Evolutionary conservation across 805 yeast species (phyloP).

Genomic region (Starmerella khaoyaiensis): DNA sequence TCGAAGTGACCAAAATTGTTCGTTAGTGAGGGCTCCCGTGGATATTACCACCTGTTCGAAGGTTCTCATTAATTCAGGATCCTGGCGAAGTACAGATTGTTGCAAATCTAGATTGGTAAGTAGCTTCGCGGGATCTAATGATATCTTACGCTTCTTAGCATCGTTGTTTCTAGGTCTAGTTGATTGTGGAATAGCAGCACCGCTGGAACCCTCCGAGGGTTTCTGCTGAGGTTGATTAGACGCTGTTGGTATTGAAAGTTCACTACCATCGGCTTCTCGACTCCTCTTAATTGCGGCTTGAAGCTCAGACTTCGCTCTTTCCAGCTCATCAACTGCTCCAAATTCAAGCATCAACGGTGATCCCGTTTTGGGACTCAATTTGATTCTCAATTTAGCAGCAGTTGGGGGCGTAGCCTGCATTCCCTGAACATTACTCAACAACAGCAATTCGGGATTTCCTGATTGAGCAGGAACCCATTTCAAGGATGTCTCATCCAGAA

Average conservation of each 20-base stretch:
- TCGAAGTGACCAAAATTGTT: constrained; percentile 78
- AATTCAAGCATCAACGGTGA: constrained; percentile 42
- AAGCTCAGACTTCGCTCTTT: constrained; percentile 27
- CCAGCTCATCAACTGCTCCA: constrained; percentile 63
- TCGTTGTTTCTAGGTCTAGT: neutral
- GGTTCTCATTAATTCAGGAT: constrained; percentile 52
- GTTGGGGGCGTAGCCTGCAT: constrained; percentile 29
- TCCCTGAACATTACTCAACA: constrained; percentile 17
- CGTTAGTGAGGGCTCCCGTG: constrained; percentile 50
- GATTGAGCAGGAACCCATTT: constrained; percentile 15
- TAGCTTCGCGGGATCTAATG: constrained; percentile 45
- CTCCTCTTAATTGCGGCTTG: constrained; percentile 21
- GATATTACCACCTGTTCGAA: constrained; percentile 86
- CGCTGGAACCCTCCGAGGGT: neutral
- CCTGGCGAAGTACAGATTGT: constrained; percentile 58
- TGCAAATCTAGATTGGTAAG: constrained; percentile 65
- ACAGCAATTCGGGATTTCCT: constrained; percentile 4
- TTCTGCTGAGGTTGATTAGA: constrained; percentile 3
- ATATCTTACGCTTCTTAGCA: constrained; percentile 19
- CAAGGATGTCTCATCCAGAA: constrained; percentile 6
- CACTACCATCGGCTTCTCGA: constrained; percentile 39
- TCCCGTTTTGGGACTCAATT: constrained; percentile 17
- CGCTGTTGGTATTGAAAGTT: constrained; percentile 35
- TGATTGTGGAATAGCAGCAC: neutral
- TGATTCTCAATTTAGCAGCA: constrained; percentile 23